These are phyloP conservation scores for Didymella arachidicola DNA, from an alignment of 2,329 filamentous ascomycete species.

Conservation along the genomic window DNA sequence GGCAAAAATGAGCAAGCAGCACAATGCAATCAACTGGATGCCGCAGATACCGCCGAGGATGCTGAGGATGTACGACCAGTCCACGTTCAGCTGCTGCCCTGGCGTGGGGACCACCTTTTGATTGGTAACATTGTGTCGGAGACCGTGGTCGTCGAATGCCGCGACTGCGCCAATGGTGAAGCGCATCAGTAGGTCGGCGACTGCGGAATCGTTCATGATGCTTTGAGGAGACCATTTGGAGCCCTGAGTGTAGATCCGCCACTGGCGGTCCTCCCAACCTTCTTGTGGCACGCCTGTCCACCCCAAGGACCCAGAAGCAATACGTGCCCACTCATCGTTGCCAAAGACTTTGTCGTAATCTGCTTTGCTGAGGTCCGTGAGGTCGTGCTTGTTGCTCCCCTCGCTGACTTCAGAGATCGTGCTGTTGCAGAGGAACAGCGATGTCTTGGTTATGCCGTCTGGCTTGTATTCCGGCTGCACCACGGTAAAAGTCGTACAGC, in stretches of 20 bases:
- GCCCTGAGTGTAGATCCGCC: constrained; percentile 29
- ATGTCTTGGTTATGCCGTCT: constrained; percentile 11
- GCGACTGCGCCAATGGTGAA: constrained; percentile 41
- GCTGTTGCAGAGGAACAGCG: constrained; percentile 43
- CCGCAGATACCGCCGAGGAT: constrained; percentile 34
- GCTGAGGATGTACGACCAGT: constrained; percentile 36
- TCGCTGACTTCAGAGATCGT: constrained; percentile 25
- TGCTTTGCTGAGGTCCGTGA: constrained; percentile 7
- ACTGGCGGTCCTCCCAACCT: constrained; percentile 27
- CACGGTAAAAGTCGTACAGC: constrained; percentile 48
- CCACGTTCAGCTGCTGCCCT: constrained; percentile 36
- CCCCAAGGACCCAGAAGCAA: constrained; percentile 42
- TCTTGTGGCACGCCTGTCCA: constrained; percentile 40
- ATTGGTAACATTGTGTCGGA: constrained; percentile 28
- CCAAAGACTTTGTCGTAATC: constrained; percentile 37
- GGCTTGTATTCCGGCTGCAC: constrained; percentile 23
- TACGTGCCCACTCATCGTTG: constrained; percentile 39
- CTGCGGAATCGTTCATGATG: constrained; percentile 18
- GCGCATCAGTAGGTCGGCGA: constrained; percentile 31
- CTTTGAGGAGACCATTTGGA: constrained; percentile 33
- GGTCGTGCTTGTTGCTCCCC: constrained; percentile 28
- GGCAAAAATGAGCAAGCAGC: constrained; percentile 32
- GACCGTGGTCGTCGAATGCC: constrained; percentile 41
- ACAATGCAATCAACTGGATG: constrained; percentile 35
- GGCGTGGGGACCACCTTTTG: constrained; percentile 29